Evolutionary conservation across 2,329 filamentous ascomycete species (phyloP).

Genomic region (Aspergillus clavatus): DNA sequence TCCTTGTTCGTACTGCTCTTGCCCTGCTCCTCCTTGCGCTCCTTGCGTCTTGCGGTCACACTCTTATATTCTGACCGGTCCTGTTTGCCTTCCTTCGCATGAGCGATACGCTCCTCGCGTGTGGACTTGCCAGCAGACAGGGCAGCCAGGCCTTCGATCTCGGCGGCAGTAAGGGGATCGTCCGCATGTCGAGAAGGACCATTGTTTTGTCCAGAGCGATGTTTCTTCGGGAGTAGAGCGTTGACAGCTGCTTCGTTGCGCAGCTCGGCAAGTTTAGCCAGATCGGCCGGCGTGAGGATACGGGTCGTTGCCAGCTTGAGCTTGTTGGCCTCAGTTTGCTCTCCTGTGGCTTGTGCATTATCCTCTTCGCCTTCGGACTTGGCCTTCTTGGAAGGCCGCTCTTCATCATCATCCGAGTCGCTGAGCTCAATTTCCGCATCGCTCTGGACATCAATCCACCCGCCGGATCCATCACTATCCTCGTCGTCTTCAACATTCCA

Average conservation of each 20-base stretch:
- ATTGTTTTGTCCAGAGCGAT: constrained; percentile 42
- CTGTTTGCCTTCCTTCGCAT: constrained; percentile 77
- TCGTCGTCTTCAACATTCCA: constrained; percentile 58
- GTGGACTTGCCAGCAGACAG: constrained; percentile 70
- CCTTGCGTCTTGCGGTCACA: constrained; percentile 75
- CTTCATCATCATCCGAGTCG: constrained; percentile 68
- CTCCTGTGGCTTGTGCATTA: constrained; percentile 36
- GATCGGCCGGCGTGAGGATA: constrained; percentile 90
- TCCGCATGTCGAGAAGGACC: constrained; percentile 65
- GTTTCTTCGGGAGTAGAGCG: constrained; percentile 49
- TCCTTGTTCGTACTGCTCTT: constrained; percentile 98
- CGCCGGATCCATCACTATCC: constrained; percentile 68
- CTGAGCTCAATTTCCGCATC: constrained; percentile 72
- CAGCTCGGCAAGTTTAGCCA: constrained; percentile 90
- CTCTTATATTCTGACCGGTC: constrained; percentile 76
- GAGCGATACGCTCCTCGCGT: constrained; percentile 81
- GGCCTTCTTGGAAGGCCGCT: constrained; percentile 59
- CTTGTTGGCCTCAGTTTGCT: constrained; percentile 20
- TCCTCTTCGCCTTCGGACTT: constrained; percentile 43
- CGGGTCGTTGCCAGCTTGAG: constrained; percentile 78
- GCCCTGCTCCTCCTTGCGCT: constrained; percentile 80
- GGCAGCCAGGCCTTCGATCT: constrained; percentile 81
- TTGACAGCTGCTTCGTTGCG: constrained; percentile 68
- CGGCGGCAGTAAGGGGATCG: constrained; percentile 81
- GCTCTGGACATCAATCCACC: constrained; percentile 86